phyloP scores from a whole-genome alignment of 768 basidiomycete species.

The Termitomyces sp. region DNA sequence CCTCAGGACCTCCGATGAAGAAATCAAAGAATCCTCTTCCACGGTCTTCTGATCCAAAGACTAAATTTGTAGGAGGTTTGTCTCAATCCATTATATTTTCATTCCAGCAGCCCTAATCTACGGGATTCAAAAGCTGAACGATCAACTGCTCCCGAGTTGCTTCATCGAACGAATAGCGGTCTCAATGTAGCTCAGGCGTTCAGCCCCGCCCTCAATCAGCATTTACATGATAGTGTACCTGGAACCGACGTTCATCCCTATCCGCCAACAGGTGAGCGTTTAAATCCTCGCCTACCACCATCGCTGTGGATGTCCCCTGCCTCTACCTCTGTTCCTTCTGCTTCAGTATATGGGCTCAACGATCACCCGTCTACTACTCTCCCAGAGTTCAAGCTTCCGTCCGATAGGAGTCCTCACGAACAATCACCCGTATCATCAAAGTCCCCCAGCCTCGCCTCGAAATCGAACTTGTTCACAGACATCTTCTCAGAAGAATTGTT shows the following conservation, averaged over 20 bases:
- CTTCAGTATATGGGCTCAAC: conserved; percentile 33
- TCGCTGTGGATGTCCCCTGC: conserved; percentile 84
- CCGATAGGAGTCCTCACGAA: conserved; percentile 27
- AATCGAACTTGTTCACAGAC: conserved; percentile 61
- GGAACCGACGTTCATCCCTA: conserved; percentile 17
- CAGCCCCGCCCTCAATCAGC: conserved; percentile 1
- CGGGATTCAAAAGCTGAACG: conserved; percentile 5
- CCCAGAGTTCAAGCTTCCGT: conserved; percentile 24
- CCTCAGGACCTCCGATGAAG: conserved; percentile 20
- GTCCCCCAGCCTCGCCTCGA: conserved; percentile 45
- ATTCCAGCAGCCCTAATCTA: conserved; percentile 1
- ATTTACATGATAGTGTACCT: conserved; percentile 8
- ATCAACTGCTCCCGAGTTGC: conserved; percentile 3
- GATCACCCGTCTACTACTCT: conserved; percentile 28
- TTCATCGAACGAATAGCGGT: conserved; percentile 12
- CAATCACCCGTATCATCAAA: conserved; percentile 32
- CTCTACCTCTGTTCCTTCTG: conserved; percentile 39
- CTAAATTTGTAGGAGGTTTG: conserved; percentile 15
- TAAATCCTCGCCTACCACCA: conserved; percentile 54
- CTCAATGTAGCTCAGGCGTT: conserved; percentile 3
- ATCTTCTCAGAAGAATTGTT: conserved; percentile 72
- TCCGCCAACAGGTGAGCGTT: conserved; percentile 40
- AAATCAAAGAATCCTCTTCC: conserved; percentile 21
- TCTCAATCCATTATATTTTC: conserved; percentile 9
- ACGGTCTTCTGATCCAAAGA: conserved; percentile 23